Evolutionary conservation across 768 basidiomycete species (phyloP).

Genomic region (Suillus occidentalis): DNA sequence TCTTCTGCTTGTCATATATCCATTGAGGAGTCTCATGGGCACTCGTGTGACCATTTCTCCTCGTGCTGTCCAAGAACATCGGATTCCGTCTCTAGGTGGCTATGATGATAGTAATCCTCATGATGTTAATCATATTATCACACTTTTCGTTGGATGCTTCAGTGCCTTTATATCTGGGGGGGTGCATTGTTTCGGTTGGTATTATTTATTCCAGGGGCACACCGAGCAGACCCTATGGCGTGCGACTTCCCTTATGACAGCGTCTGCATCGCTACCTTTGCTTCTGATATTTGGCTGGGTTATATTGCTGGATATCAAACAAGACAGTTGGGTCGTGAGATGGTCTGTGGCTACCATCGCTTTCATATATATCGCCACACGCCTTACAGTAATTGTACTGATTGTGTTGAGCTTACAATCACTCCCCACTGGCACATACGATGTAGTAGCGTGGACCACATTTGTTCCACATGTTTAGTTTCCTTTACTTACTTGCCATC

Average conservation of each 20-base stretch:
- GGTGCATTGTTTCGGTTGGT: background rate
- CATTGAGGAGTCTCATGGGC: background rate
- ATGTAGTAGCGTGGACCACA: constrained; percentile 18
- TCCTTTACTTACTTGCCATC: background rate
- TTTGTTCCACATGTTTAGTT: constrained; percentile 10
- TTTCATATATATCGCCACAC: constrained; percentile 15
- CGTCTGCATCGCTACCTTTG: background rate
- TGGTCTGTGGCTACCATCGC: background rate
- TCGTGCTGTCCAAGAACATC: background rate
- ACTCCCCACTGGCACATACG: constrained; percentile 14
- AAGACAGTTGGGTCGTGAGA: background rate
- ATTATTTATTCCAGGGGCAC: background rate
- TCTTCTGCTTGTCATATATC: background rate
- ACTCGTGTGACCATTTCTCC: background rate
- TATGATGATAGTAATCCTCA: background rate
- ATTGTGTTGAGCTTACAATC: constrained; percentile 11
- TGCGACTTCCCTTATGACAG: background rate
- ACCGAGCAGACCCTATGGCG: background rate
- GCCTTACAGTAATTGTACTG: constrained; percentile 11
- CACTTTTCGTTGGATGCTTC: background rate
- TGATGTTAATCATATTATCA: background rate
- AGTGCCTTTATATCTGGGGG: background rate
- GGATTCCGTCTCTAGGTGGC: background rate
- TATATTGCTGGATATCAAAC: fast-evolving
- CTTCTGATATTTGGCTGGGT: background rate